Evolutionary conservation across 306 rosid species (phyloP), one percentile per base, ranked within the genome.

Genomic region (Abrus pulchellus): DNA sequence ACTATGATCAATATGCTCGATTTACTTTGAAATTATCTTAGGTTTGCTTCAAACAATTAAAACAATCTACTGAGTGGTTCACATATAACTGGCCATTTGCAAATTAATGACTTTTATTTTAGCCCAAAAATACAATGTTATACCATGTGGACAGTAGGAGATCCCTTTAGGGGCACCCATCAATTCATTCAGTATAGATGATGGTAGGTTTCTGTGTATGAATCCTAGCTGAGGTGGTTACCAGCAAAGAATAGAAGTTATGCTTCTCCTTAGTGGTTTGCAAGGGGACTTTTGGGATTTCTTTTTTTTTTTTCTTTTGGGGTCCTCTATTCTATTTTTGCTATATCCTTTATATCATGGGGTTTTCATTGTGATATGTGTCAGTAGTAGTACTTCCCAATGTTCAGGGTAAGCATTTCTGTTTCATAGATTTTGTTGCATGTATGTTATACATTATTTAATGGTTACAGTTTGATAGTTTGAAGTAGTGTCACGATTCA

Each of bases 391-490:
- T 50, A 28, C 70, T 49, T 61, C 29, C 33, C 5, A 50, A 41
- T 49, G 56, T 68, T 59, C 5, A 30, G 27, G 33, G 61, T 45
- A 72, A 61, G 43, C 67, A 44, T 36, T 75, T 82, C 36, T 68
- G 63, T 62, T 53, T 61, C 45, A 45, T 45, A 55, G 45, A 69
- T 61, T 62, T 9, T 63, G 38, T 53, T 70, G 63, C 52, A 64
- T 50, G 6, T 14, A 62, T 53, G 56, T 64, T 63, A 32, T 53
- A 48, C 56, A 41, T 68, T 64, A 50, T 54, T 74, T 65, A 75
- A 57, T 81, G 44, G 78, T 45, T 75, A 49, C 77, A 73, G 71
- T 67, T 73, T 87, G 77, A 76, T 69, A 44, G 38, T 55, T 72
- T 83, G 75, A 20, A 20, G 20, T 70, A 78, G 87, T 78, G 57